Base-by-base conservation (phyloP, 2,329 filamentous ascomycete species). In the Coniochaeta sp. region DNA sequence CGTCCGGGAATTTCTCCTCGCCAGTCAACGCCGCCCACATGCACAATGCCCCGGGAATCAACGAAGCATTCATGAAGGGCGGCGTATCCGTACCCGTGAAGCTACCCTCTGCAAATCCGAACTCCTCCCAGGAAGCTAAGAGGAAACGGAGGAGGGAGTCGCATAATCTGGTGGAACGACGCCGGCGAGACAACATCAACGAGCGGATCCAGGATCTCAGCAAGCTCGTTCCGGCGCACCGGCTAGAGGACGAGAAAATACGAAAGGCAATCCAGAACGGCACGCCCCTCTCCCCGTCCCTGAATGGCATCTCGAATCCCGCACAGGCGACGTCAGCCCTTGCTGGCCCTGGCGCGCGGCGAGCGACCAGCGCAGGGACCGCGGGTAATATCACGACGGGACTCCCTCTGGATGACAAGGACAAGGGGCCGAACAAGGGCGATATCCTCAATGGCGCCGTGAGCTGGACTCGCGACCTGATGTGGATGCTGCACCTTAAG, bases 391-490 rank as follows among this genome's bases (percentile, higher is more conserved):
- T 97, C 68, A 96, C 92, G 6, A 93, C 93, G 65, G 92, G 93
- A 16, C 82, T 98, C 32, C 93, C 95, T 0, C 84, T 96, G 38
- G 95, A 99, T 68, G 95, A 98, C 66, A 98, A 98, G 73, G 95
- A 99, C 77, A 98, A 98, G 72, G 95, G 95, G 0, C 95, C 95
- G 6, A 98, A 98, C 80, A 99, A 99, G 77, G 95, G 95, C 56
- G 95, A 99, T 68, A 98, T 99, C 62, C 87, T 99, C 68, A 98
- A 98, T 70, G 93, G 95, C 32, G 90, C 93, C 36, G 95, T 98
- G 59, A 92, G 91, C 75, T 99, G 95, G 95, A 97, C 91, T 62
- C 87, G 93, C 64, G 95, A 99, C 76, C 81, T 99, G 58, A 96
- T 98, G 91, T 98, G 95, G 95, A 89, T 96, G 78, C 79, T 96